phyloP scores from a whole-genome alignment of 2,329 filamentous ascomycete genomes.

The Fusarium decemcellulare region DNA sequence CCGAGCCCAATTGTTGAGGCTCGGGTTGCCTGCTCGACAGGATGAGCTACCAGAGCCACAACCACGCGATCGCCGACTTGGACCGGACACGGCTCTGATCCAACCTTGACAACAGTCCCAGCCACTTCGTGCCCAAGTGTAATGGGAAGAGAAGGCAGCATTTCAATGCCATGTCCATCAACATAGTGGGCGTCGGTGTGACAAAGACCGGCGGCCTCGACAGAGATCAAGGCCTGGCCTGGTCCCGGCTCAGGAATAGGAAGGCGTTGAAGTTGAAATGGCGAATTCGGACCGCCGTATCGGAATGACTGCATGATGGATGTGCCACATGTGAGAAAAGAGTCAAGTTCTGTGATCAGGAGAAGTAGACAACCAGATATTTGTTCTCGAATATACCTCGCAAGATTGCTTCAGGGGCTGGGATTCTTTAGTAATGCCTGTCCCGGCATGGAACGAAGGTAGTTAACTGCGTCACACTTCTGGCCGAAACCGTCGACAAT shows the following conservation, averaged over 20 bases:
- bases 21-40: slow-evolving; percentile 11
- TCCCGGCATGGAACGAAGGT: neutral
- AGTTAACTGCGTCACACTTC: neutral
- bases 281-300: neutral
- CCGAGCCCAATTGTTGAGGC: slow-evolving; percentile 7
- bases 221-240: slow-evolving; percentile 20
- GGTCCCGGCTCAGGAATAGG: slow-evolving; percentile 18
- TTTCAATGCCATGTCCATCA: slow-evolving; percentile 15
- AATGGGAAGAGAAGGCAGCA: slow-evolving; percentile 12
- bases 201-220: slow-evolving; percentile 25
- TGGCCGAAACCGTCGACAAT: neutral
- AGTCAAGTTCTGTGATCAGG: neutral
- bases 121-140: slow-evolving; percentile 27
- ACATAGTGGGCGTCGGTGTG: slow-evolving; percentile 24
- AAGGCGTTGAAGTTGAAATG: slow-evolving; percentile 10
- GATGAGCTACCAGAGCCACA: slow-evolving; percentile 20
- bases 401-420: neutral
- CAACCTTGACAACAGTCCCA: slow-evolving; percentile 19
- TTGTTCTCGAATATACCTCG: neutral
- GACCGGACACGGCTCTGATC: slow-evolving; percentile 12
- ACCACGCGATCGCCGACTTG: slow-evolving; percentile 21
- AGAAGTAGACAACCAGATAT: neutral
- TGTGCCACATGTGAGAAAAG: neutral
- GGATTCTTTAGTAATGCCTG: neutral
- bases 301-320: slow-evolving; percentile 26